phyloP scores from a whole-genome alignment of 805 yeast genomes.

The Lipomyces yamadae region DNA sequence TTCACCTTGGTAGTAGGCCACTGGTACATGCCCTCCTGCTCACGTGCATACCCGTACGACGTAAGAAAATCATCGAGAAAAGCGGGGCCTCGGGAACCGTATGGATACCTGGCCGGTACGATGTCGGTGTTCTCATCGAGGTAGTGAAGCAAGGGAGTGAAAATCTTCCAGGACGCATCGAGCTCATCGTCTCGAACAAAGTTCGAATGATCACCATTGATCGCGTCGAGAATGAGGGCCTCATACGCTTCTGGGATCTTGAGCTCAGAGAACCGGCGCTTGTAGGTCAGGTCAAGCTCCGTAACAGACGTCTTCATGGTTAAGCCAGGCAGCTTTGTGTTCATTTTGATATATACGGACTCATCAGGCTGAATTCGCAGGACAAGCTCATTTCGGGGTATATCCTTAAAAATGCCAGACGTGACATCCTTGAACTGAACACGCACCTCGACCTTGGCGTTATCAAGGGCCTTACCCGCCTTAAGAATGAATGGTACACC shows the following conservation, averaged over 20 bases:
- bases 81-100: constrained; percentile 90
- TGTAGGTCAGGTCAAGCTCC: constrained; percentile 87
- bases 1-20: constrained; percentile 65
- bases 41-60: constrained; percentile 74
- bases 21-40: constrained; percentile 68
- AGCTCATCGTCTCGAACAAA: constrained; percentile 98
- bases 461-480: constrained; percentile 95
- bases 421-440: constrained; percentile 88
- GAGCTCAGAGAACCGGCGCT: constrained; percentile 78
- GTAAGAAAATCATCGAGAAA: constrained; percentile 63
- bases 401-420: constrained; percentile 75
- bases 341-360: constrained; percentile 90
- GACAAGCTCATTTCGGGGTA: constrained; percentile 91
- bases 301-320: constrained; percentile 80
- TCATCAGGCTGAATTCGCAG: constrained; percentile 94
- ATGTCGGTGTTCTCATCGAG: constrained; percentile 77
- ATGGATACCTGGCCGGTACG: constrained; percentile 69
- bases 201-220: constrained; percentile 92
- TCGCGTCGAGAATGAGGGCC: constrained; percentile 87
- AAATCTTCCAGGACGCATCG: constrained; percentile 88
- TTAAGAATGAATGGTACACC: constrained; percentile 95
- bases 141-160: constrained; percentile 85
- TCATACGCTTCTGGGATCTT: constrained; percentile 99
- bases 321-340: constrained; percentile 92
- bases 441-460: constrained; percentile 92